Evolutionary conservation across 768 basidiomycete species (phyloP), one percentile per base, ranked within the genome.

Genomic region (Macrocybe gigantea): DNA sequence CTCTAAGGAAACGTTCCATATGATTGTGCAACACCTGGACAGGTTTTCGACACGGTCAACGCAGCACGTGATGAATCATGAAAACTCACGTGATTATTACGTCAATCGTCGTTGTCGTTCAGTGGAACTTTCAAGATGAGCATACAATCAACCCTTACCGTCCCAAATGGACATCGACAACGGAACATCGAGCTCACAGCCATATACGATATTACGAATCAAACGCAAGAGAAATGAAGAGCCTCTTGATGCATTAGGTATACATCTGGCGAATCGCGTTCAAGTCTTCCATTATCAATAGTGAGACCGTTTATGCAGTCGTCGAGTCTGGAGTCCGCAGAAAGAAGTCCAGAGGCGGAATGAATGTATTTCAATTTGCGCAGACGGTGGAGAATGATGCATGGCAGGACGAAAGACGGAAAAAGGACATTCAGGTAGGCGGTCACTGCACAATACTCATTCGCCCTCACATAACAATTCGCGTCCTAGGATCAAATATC

Each of bases 181-280:
- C 40, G 56, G 59, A 43, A 51, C 56, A 34, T 44, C 64, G 33
- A 49, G 50, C 29, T 49, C 55, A 35, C 73, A 73, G 45, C 62
- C 78, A 6, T 85, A 79, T 57, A 85, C 88, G 1, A 83, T 91
- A 56, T 64, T 91, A 32, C 79, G 89, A 32, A 88, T 91, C 64
- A 91, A 91, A 62, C 76, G 88, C 33, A 90, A 89, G 58, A 74
- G 89, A 15, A 85, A 78, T 33, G 88, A 91, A 54, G 88, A 89
- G 58, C 85, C 88, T 33, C 69, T 90, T 41, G 88, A 91, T 66
- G 88, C 85, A 33, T 71, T 91, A 53, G 84, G 88, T 85, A 68
- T 56, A 71, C 33, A 45, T 63, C 35, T 22, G 40, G 15, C 38
- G 13, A 33, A 36, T 12, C 33, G 41, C 52, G 48, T 30, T 35